These are phyloP conservation scores for Pleurotus cornucopiae DNA, from an alignment of 768 basidiomycete genomes.

Conservation along the genomic window DNA sequence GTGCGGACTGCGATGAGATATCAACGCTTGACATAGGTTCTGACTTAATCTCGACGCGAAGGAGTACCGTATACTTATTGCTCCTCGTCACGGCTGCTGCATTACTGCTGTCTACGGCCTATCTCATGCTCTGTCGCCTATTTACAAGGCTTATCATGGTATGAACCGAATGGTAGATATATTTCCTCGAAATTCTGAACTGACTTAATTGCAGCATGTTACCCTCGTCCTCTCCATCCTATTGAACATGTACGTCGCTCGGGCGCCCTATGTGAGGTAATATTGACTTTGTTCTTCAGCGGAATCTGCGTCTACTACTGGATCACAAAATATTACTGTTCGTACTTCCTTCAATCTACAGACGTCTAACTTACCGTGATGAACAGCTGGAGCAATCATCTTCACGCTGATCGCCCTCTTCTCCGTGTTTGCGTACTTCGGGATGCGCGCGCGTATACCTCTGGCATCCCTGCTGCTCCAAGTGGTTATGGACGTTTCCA, in stretches of 20 bases:
- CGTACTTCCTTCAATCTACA: slow-evolving; percentile 17
- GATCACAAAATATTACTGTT: slow-evolving; percentile 67
- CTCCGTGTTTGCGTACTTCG: slow-evolving; percentile 72
- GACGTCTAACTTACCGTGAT: slow-evolving; percentile 5
- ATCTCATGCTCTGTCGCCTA: slow-evolving; percentile 64
- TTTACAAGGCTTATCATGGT: slow-evolving; percentile 72
- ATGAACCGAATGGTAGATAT: background rate
- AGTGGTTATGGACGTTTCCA: slow-evolving; percentile 80
- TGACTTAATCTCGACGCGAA: slow-evolving; percentile 18
- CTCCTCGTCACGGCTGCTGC: slow-evolving; percentile 69
- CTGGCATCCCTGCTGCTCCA: slow-evolving; percentile 76
- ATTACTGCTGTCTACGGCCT: slow-evolving; percentile 58
- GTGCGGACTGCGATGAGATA: slow-evolving; percentile 28
- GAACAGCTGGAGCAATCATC: slow-evolving; percentile 73
- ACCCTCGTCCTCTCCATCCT: slow-evolving; percentile 61
- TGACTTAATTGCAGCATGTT: slow-evolving; percentile 36
- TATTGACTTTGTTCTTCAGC: slow-evolving; percentile 28
- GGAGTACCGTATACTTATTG: slow-evolving; percentile 74
- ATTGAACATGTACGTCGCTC: slow-evolving; percentile 54
- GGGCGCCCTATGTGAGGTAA: background rate
- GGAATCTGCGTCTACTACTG: slow-evolving; percentile 75
- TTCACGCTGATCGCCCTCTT: slow-evolving; percentile 78
- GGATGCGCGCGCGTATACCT: slow-evolving; percentile 69
- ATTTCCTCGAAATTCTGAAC: background rate
- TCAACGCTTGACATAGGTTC: no score